Evolutionary conservation across 2,329 filamentous ascomycete species (phyloP).

Genomic region (Venturia aucupariae): DNA sequence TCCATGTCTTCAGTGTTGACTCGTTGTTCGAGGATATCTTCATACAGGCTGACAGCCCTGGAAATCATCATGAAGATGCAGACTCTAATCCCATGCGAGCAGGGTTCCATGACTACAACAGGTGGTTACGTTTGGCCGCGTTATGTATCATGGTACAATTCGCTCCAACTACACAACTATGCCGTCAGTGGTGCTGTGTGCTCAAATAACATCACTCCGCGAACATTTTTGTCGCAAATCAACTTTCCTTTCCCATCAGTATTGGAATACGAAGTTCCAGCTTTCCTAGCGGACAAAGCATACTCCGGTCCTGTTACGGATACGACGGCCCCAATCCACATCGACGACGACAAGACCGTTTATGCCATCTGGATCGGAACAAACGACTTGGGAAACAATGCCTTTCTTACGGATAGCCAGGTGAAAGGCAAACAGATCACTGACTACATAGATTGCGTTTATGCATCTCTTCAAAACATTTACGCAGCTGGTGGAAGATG

Average conservation of each 20-base stretch:
- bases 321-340: background rate
- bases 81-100: background rate
- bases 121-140: constrained; percentile 63
- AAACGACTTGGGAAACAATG: constrained; percentile 62
- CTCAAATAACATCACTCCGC: constrained; percentile 56
- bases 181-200: constrained; percentile 65
- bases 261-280: constrained; percentile 36
- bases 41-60: too few species aligned
- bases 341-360: constrained; percentile 48
- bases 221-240: constrained; percentile 38
- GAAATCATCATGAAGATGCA: background rate
- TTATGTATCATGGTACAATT: constrained; percentile 52
- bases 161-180: constrained; percentile 49
- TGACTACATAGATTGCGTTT: constrained; percentile 61
- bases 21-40: too few species aligned
- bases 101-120: constrained; percentile 45
- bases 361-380: constrained; percentile 76
- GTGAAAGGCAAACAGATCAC: constrained; percentile 48
- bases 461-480: constrained; percentile 50
- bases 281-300: constrained; percentile 36
- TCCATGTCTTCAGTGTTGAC: background rate
- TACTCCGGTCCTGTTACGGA: constrained; percentile 32
- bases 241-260: constrained; percentile 50
- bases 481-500: constrained; percentile 58
- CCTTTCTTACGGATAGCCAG: constrained; percentile 58